Evolutionary conservation across 75 land plant genomes (phyloP), one percentile per base, ranked within the genome.

Genomic region (Ceratopteris richardii): DNA sequence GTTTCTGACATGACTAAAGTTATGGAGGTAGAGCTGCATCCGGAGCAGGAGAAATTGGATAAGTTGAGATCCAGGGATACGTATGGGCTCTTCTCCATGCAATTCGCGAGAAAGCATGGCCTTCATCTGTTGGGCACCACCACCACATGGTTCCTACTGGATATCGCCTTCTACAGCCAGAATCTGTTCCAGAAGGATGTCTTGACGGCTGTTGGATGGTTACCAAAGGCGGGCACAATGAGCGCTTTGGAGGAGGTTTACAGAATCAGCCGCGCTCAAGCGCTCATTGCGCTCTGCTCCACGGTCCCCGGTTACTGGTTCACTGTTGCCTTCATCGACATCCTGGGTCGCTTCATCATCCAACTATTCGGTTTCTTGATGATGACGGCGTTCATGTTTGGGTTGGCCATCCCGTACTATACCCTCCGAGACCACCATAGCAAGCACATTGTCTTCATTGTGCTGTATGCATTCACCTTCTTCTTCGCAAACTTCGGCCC

Each of bases 251-350:
- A n/a, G n/a, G n/a, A n/a, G n/a, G n/a, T n/a, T n/a, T n/a, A n/a
- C n/a, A n/a, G n/a, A n/a, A 65, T 82, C 39, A 54, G 76, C 17
- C 57, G 61, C 1, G 84, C 83, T 0, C 80, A 75, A 44, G 63
- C 85, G 9, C 61, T 82, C 33, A 80, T 82, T 25, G 85, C 84
- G 16, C 68, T 82, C 12, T 74, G 65, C 58, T 72, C 80, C 51
- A 80, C 82, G 0, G 78, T 81, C 2, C 82, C 84, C 0, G 82
- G 84, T 21, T 81, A 81, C 67, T 80, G 84, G 84, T 77, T 74
- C 66, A 81, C 83, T 0, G 81, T 80, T 17, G 46, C 51, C 21
- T 41, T 72, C 26, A 64, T 80, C 33, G 80, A 80, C 46, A 43
- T 20, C 24, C 47, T 81, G 6, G 84, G 84, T 12, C 52, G 79